A percentile compares a stretch with the other conserved stretches of the same genome.
These are phyloP conservation scores for Trypanosoma platydactyli DNA, from an alignment of 208 protist genomes.

Conservation along the genomic window DNA sequence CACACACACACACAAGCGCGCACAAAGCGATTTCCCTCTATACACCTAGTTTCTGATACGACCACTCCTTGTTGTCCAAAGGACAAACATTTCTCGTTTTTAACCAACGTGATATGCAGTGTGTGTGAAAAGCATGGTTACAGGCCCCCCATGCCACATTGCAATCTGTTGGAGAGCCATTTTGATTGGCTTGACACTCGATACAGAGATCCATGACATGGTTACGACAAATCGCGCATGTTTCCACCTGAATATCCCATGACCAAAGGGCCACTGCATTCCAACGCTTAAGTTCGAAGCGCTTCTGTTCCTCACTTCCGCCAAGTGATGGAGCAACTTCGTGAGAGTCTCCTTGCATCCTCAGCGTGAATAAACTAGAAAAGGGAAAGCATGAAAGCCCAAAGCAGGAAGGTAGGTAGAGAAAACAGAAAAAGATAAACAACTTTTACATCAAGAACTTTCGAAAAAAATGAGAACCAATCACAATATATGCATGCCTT, in stretches of 20 bases:
- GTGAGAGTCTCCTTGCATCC: constrained; percentile 11
- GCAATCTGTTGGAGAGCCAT: constrained; percentile 91
- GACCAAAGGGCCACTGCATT: constrained; percentile 98
- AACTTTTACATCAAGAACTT: not conserved
- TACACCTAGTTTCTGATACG: constrained; percentile 96
- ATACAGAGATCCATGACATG: constrained; percentile 99
- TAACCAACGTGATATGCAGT: constrained; percentile 98
- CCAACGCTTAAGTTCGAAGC: constrained; percentile 96
- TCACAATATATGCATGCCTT: not conserved
- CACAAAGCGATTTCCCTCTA: constrained; percentile 37
- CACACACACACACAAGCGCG: not conserved
- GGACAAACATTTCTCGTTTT: constrained; percentile 98
- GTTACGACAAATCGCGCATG: constrained; percentile 98
- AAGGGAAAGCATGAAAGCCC: too few relatives aligned
- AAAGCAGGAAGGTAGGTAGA: not conserved
- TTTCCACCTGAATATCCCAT: constrained; percentile 98
- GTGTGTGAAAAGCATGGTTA: constrained; percentile 99
- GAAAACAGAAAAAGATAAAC: not conserved
- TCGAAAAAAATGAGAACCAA: not conserved
- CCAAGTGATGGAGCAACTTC: constrained; percentile 1
- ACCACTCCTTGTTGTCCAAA: constrained; percentile 97
- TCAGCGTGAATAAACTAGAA: not conserved
- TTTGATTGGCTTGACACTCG: constrained; percentile 97
- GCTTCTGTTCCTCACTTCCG: constrained; percentile 30
- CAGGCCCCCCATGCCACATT: constrained; percentile 98